A percentile compares a stretch with the other conserved stretches of the same genome.
These are phyloP conservation scores for Euphorbia peplus DNA, from an alignment of 345 rosid genomes.

Conservation along the genomic window DNA sequence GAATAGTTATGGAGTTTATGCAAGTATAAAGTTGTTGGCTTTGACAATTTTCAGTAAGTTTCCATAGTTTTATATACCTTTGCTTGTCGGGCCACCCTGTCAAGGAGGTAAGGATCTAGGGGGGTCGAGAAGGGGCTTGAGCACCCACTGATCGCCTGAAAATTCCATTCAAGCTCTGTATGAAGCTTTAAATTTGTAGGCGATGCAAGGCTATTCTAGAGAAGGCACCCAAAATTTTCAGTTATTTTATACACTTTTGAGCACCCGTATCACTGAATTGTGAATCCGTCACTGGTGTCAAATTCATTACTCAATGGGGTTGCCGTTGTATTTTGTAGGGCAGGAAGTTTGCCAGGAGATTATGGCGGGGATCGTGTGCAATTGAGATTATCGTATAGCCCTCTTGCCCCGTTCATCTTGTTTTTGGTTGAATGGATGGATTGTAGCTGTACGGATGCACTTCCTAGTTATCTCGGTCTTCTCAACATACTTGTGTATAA, in stretches of 20 bases:
- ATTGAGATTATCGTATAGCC: slow-evolving; percentile 62
- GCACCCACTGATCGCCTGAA: too few relatives aligned
- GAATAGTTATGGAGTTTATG: not conserved
- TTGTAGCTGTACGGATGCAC: slow-evolving; percentile 53
- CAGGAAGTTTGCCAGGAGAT: slow-evolving; percentile 56
- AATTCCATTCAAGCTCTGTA: too few relatives aligned
- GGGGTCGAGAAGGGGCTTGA: too few relatives aligned
- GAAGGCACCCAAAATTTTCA: too few relatives aligned
- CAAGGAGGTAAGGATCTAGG: too few relatives aligned
- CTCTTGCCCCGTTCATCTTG: slow-evolving; percentile 52
- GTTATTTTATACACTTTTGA: too few relatives aligned
- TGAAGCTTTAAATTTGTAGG: too few relatives aligned
- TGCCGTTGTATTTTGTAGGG: slow-evolving; percentile 41
- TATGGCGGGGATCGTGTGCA: slow-evolving; percentile 43
- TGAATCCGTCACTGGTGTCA: too few relatives aligned
- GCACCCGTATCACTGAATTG: too few relatives aligned
- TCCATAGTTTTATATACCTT: not conserved
- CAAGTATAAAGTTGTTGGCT: not conserved
- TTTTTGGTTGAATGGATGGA: slow-evolving; percentile 70
- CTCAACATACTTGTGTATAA: slow-evolving; percentile 56
- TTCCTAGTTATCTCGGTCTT: slow-evolving; percentile 55
- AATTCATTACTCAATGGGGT: slow-evolving; percentile 6
- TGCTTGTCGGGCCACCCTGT: not conserved
- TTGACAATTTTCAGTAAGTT: not conserved
- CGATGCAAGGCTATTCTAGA: too few relatives aligned